A percentile compares a stretch with the other conserved stretches of the same genome.
Evolutionary conservation across 1,284 basidiomycete genomes (phyloP).

Genomic region (Fomitopsis betulina): DNA sequence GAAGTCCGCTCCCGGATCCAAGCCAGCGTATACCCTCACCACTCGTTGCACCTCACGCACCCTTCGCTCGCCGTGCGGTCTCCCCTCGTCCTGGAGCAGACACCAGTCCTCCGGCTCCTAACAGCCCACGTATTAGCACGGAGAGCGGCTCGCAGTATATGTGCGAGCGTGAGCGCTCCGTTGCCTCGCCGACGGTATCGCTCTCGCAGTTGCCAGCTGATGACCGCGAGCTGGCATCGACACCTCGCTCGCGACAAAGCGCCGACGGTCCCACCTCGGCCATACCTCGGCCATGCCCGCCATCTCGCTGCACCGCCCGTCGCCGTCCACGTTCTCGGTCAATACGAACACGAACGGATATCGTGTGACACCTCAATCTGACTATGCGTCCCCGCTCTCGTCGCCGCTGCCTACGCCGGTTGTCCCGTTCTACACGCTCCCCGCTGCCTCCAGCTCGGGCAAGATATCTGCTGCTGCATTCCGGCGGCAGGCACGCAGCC

Average conservation of each 20-base stretch:
- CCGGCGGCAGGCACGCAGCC: slow-evolving; percentile 44
- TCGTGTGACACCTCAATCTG: slow-evolving; percentile 32
- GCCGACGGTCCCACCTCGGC: slow-evolving; percentile 7
- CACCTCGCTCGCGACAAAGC: slow-evolving; percentile 11
- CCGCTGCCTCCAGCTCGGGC: slow-evolving; percentile 20
- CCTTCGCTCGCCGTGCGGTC: slow-evolving; percentile 11
- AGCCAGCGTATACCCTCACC: slow-evolving; percentile 11
- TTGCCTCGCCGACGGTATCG: slow-evolving; percentile 10
- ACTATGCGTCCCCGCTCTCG: slow-evolving; percentile 26
- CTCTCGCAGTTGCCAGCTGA: slow-evolving; percentile 1
- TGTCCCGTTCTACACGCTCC: slow-evolving; percentile 17
- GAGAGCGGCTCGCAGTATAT: slow-evolving; percentile 13
- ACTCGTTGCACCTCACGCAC: slow-evolving; percentile 12
- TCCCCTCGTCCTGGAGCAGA: slow-evolving; percentile 15
- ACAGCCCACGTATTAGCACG: slow-evolving; percentile 9
- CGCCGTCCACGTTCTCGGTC: slow-evolving; percentile 26
- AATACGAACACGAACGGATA: slow-evolving; percentile 18
- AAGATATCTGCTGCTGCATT: slow-evolving; percentile 77
- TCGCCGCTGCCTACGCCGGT: slow-evolving; percentile 18
- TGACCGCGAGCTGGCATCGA: slow-evolving; percentile 3
- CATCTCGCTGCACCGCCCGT: slow-evolving; percentile 11
- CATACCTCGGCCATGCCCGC: slow-evolving; percentile 4
- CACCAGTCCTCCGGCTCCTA: slow-evolving; percentile 6
- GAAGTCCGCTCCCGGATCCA: slow-evolving; percentile 9
- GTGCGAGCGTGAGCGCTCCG: slow-evolving; percentile 17